Base-by-base conservation (phyloP, 208 protist species). In the Trypanosoma caninum region DNA sequence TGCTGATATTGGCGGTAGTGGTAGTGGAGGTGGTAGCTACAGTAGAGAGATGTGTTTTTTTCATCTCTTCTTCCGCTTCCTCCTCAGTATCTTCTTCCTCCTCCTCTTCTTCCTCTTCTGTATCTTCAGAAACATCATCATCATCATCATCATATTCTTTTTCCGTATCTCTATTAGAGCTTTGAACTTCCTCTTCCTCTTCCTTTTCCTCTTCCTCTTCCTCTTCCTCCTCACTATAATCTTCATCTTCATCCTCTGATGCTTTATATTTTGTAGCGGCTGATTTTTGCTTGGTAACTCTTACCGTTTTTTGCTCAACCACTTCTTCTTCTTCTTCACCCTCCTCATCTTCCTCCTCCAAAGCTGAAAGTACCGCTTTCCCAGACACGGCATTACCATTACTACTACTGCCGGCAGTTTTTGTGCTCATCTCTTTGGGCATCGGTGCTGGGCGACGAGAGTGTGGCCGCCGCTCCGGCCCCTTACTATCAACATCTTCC, bases 31-130 rank as follows among this genome's bases (percentile, higher is more conserved):
- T 38, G 34, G 45, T 31, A 25, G n/a, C 22, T 23, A 37, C 6
- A 44, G n/a, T n/a, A n/a, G n/a, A n/a, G n/a, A n/a, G n/a, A n/a
- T n/a, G n/a, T n/a, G n/a, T n/a, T n/a, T n/a, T n/a, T n/a, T n/a
- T 20, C 9, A 40, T 27, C 38, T 75, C 61, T 41, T 72, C 64
- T 33, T 80, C 67, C 11, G 75, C 52, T 31, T 80, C 63, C 10
- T 72, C 48, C 0, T 46, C 44, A 2, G 59, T 22, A 3, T 41
- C 56, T 30, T 70, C 62, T 28, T 65, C 59, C 3, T 53, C 64
- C 35, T 78, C 59, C 11, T 62, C 63, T 10, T 59, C 61, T 38
- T 65, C 72, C 7, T 68, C 64, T 4, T 70, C 65, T 38, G 63
- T 62, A 2, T 71, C 72, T 37, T 67, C 68, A 18, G 47, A 47